Evolutionary conservation across 2,329 filamentous ascomycete genomes (phyloP), one percentile per base, ranked within the genome.

Genomic region (Ciborinia camelliae): DNA sequence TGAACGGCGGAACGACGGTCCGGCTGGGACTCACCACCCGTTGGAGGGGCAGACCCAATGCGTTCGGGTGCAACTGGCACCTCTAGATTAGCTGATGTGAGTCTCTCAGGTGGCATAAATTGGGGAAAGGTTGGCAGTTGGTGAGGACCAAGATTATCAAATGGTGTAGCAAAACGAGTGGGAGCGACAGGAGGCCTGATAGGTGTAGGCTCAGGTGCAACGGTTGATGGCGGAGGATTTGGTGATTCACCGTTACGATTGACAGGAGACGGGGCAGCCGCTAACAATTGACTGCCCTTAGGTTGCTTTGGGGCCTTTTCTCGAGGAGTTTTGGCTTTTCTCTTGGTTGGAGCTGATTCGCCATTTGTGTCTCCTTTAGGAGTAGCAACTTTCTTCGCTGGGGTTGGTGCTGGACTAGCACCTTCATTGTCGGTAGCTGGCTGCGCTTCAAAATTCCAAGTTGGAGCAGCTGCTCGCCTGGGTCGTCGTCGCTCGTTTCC

Each of bases 401-500:
- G 84, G 3, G 86, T 88, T n/a, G 82, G 82, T 12, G 79, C 80
- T 12, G 83, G 81, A 2, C 85, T 85, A 55, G 79, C 77, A 51
- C 79, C 80, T 70, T 91, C 89, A 20, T 83, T 83, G 65, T 91
- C 89, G 35, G 47, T 80, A 12, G 79, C 77, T 26, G 53, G 45
- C 63, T 88, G 83, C 35, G 80, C 79, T 71, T 91, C 89, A 65
- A 82, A 85, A 50, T 85, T 85, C 79, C 88, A 93, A 0, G 87
- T 90, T 4, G 90, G 90, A 14, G 90, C 90, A 30, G 73, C 72
- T 37, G 86, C 86, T 69, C 86, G 81, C 47, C 86, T 81, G n/a
- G 85, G 86, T 20, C 86, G 80, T 64, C 85, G 80, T 55, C 84
- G 78, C 71, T 88, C 85, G 39, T 83, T 84, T 66, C 62, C 67